Conservation (phyloP, 495 filamentous ascomycete species). For the Extremus antarcticus region DNA sequence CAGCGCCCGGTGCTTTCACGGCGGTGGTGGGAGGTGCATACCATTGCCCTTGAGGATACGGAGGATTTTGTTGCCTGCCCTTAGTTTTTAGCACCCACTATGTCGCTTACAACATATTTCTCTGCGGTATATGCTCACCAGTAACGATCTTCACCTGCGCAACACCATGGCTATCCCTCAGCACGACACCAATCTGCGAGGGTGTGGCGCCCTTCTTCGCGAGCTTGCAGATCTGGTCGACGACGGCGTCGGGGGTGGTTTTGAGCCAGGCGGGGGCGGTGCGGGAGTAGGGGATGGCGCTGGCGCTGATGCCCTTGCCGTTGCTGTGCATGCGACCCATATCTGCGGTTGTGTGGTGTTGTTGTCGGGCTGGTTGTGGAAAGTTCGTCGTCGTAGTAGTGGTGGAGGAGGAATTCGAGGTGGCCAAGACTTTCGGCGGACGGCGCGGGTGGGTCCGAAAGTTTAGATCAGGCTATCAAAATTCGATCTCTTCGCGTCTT, state of each 20-base stretch:
- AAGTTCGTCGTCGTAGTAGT: background rate
- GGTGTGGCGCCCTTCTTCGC: constrained; percentile 95
- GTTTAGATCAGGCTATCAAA: too few relatives aligned
- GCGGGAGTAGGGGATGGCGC: constrained; percentile 93
- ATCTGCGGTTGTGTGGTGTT: constrained; percentile 37
- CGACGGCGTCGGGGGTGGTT: constrained; percentile 79
- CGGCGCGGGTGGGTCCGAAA: too few relatives aligned
- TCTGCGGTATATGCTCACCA: constrained; percentile 58
- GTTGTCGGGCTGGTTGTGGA: constrained; percentile 5
- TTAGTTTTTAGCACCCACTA: background rate
- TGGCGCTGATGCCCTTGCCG: constrained; percentile 95
- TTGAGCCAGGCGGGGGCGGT: constrained; percentile 84
- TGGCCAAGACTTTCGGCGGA: background rate
- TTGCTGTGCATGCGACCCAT: constrained; percentile 99
- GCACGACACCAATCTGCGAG: constrained; percentile 95
- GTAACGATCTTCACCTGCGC: constrained; percentile 94
- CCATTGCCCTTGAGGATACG: constrained; percentile 91
- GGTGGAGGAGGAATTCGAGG: background rate
- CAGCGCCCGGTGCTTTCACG: constrained; percentile 12
- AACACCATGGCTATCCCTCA: constrained; percentile 94
- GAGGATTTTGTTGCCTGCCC: constrained; percentile 93
- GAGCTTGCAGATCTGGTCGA: constrained; percentile 97
- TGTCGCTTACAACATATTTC: background rate
- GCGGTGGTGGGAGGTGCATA: constrained; percentile 40
- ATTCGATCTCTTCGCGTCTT: too few relatives aligned